Percentiles rank a stretch among this genome's conserved stretches.
Evolutionary conservation across 1,139 yeast genomes (phyloP).

Genomic region (Pichia sp.): DNA sequence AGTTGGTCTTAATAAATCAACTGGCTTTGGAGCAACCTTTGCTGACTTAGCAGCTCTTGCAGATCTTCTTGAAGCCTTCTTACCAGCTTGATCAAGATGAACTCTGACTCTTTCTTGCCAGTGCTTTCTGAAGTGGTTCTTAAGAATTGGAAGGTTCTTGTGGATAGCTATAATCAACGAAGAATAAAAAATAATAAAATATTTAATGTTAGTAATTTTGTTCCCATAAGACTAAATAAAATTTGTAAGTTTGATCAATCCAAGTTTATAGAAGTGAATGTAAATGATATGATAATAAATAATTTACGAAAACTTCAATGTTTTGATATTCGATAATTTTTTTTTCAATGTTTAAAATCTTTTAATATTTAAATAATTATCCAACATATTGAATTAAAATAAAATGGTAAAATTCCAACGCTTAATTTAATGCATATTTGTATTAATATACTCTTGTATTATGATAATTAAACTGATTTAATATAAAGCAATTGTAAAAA

Average conservation of each 20-base stretch:
- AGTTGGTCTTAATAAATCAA: constrained; percentile 93
- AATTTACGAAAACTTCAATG: too few species aligned
- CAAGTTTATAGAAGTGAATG: background rate
- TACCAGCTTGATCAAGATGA: constrained; percentile 99
- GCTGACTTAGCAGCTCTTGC: constrained; percentile 95
- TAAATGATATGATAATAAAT: too few species aligned
- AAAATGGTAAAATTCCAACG: background rate
- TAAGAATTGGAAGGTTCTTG: constrained; percentile 93
- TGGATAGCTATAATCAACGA: constrained; percentile 62
- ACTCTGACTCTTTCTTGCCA: constrained; percentile 99
- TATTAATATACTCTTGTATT: background rate
- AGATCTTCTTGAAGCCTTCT: constrained; percentile 94
- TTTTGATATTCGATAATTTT: too few species aligned
- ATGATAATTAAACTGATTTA: background rate
- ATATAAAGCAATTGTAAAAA: background rate
- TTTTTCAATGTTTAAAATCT: background rate
- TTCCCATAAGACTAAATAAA: constrained; percentile 7
- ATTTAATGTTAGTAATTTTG: constrained; percentile 6
- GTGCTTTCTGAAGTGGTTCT: constrained; percentile 98
- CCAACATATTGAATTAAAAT: background rate
- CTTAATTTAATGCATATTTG: background rate
- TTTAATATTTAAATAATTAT: background rate
- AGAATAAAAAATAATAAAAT: background rate
- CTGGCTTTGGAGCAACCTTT: constrained; percentile 93
- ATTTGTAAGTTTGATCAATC: background rate